Evolutionary conservation across 208 protist species (phyloP), one percentile per base, ranked within the genome.

Genomic region (Crithidia brevicula): DNA sequence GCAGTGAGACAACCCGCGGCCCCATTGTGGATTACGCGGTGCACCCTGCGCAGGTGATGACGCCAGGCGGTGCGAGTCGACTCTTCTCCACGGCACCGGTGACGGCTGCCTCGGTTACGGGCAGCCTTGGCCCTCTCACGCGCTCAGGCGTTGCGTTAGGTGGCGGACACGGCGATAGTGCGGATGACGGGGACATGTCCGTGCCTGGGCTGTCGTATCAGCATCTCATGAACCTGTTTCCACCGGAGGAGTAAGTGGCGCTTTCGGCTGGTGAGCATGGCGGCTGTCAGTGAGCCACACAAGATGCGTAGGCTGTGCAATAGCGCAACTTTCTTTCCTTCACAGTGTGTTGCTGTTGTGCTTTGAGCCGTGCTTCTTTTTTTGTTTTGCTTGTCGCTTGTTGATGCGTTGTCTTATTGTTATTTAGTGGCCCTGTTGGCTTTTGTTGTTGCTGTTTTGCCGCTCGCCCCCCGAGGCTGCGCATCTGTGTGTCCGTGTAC

Each of bases 71-170:
- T n/a, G n/a, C 36, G 8, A 13, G 15, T 22, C 43, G 16, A 3
- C 40, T 43, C 25, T 74, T 74, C 33, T 74, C 67, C 23, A 74
- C 67, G 2, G 57, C 57, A 2, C 67, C 67, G 6, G 46, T 30
- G 13, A 30, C 25, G 20, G 11, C 11, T 25, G 11, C 40, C 13
- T 13, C 57, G 20, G 33, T 13, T 18, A 13, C 40, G 38, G 36
- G 46, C 18, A 33, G 47, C 25, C 13, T 70, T n/a, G 20, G 31
- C 7, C 53, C 34, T 28, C 42, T 52, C 5, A 49, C 30, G 40
- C 31, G 54, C 22, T 22, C 38, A 8, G 64, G 57, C 10, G 23
- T 52, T 16, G 9, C 53, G 18, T 38, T 53, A 16, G 43, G 27
- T 15, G 64, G 33, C 4, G 54, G 8, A 1, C 33, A 30, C 10